phyloP scores from a whole-genome alignment of 1,284 basidiomycete genomes.

The Cutaneotrichosporon cavernicola region DNA sequence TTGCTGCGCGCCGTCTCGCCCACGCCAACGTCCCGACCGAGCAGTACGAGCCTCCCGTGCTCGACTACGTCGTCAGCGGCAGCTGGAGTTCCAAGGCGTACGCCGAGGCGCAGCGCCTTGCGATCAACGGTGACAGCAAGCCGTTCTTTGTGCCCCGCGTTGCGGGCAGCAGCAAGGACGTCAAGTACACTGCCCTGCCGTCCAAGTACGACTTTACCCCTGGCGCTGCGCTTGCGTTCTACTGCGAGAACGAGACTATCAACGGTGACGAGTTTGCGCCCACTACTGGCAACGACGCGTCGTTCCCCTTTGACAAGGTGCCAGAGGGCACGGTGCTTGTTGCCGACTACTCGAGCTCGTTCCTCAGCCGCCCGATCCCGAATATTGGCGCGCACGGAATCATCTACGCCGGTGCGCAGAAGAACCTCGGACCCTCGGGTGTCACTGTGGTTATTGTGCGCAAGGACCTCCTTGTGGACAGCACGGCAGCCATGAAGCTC shows the following conservation, averaged over 20 bases:
- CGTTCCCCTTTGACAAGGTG: slow-evolving; percentile 82
- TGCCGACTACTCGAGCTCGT: slow-evolving; percentile 93
- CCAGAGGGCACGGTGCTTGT: slow-evolving; percentile 75
- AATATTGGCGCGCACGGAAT: slow-evolving; percentile 82
- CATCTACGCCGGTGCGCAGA: slow-evolving; percentile 98
- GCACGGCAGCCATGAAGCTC: slow-evolving; percentile 72
- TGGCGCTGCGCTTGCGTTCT: slow-evolving; percentile 84
- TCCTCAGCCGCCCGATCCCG: slow-evolving; percentile 93
- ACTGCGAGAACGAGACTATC: slow-evolving; percentile 99
- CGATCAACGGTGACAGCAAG: slow-evolving; percentile 54
- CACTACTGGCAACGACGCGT: slow-evolving; percentile 63
- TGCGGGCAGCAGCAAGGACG: slow-evolving; percentile 66
- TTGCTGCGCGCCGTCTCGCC: slow-evolving; percentile 60
- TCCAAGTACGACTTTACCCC: slow-evolving; percentile 73
- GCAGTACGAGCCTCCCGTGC: slow-evolving; percentile 46
- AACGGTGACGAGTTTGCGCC: slow-evolving; percentile 87
- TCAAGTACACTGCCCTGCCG: slow-evolving; percentile 79
- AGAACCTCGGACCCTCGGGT: slow-evolving; percentile 95
- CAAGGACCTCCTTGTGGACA: slow-evolving; percentile 84
- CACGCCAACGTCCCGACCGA: slow-evolving; percentile 55
- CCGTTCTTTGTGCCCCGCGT: slow-evolving; percentile 62
- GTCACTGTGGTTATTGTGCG: slow-evolving; percentile 90
- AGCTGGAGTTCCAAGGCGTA: slow-evolving; percentile 85
- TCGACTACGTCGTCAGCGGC: slow-evolving; percentile 89
- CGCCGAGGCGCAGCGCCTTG: slow-evolving; percentile 69